A percentile compares a stretch with the other conserved stretches of the same genome.
Evolutionary conservation across 139 green algal genomes (phyloP).

Genomic region (Deuterostichococcus epilithicus): DNA sequence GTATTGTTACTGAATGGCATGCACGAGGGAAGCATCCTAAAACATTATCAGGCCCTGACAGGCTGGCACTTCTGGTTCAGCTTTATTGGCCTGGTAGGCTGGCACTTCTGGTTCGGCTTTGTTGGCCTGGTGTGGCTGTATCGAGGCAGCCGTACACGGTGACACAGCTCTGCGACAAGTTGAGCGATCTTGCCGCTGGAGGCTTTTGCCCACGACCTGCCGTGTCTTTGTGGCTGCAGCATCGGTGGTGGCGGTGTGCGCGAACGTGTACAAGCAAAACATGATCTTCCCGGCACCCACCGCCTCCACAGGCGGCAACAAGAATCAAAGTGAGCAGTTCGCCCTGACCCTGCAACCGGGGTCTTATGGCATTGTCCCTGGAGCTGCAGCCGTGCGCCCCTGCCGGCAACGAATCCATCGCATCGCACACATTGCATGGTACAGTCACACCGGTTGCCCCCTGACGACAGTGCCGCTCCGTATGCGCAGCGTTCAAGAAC

Average conservation of each 20-base stretch:
- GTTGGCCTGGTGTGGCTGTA: background rate
- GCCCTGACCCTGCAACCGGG: background rate
- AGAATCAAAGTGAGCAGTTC: conserved; percentile 31
- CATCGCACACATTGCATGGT: background rate
- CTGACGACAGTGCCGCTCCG: background rate
- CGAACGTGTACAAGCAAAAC: conserved; percentile 51
- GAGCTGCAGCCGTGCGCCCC: background rate
- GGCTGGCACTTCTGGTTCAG: background rate
- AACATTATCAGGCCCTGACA: background rate
- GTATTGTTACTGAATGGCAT: background rate
- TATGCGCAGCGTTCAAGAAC: conserved; percentile 40
- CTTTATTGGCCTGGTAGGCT: background rate
- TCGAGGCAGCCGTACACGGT: too few species aligned
- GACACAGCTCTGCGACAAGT: background rate
- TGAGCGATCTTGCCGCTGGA: background rate
- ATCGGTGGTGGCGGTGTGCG: conserved; percentile 25
- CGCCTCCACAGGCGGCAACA: conserved; percentile 25
- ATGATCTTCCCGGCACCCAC: conserved; percentile 30
- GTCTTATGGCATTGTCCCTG: background rate
- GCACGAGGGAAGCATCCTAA: background rate
- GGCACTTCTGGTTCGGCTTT: background rate
- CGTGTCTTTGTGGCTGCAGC: conserved; percentile 18
- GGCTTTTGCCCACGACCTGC: background rate
- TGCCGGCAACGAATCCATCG: background rate
- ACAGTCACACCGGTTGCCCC: background rate